Base-by-base conservation (phyloP, 2,329 filamentous ascomycete species). In the Fusarium illudens region DNA sequence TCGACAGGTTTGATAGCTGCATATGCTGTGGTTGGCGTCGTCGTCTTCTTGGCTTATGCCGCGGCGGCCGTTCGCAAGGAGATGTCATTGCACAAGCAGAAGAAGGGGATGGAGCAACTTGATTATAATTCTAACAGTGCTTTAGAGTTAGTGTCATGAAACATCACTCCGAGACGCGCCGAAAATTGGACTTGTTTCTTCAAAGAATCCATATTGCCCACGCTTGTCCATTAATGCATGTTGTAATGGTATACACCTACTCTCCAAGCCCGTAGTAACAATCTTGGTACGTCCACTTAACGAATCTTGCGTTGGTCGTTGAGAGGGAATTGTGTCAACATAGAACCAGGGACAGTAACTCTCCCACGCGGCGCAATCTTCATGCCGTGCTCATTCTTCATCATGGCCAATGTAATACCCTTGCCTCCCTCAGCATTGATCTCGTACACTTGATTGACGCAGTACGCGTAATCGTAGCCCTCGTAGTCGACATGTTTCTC, bases 381-480 rank as follows among this genome's bases (percentile, higher is more conserved):
- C 19, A 68, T 61, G 1, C 57, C 57, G 0, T 62, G 60, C 6
- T 56, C 56, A 9, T 57, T 49, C 12, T 42, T 66, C 70, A 75
- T 68, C 53, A 66, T 62, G 0, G 22, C 17, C 27, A 66, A 53
- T 10, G 65, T 48, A 4, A 75, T 70, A 0, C 65, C 60, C 9
- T 13, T 12, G 0, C 57, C 50, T 1, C 62, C 62, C 6, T 60
- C 39, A 1, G 48, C 42, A 0, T 51, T 30, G 27, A 75, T 61
- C 52, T 75, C 55, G 27, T 73, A 76, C 8, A 74, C 72, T 0
- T 64, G 67, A 0, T 62, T 56, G 3, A 77, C 69, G 8, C 65
- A 58, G 58, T 76, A 77, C 2, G 75, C 75, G 4, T 62, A 77
- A 22, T 77, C 67, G 13, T 74, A 76, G 4, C 70, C 71, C 1